phyloP scores from a whole-genome alignment of 257 asterid genomes.

The Scutellaria galericulata region DNA sequence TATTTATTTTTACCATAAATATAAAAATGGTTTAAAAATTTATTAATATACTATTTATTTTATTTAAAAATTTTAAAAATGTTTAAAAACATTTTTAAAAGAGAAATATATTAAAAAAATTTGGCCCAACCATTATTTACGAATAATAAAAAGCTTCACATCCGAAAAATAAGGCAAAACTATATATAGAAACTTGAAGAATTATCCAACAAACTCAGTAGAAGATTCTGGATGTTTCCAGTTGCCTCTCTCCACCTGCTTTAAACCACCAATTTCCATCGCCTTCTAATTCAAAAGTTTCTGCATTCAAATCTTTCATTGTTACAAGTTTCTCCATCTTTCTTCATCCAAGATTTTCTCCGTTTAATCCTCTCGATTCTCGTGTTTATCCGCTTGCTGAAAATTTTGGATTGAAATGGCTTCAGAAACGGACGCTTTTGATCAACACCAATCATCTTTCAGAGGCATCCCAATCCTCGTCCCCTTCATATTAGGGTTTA shows the following conservation, averaged over 20 bases:
- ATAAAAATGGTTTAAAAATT: too few species aligned
- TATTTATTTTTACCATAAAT: too few species aligned
- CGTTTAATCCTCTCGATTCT: background rate
- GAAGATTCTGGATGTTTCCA: slow-evolving; percentile 41
- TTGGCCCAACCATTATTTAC: too few species aligned
- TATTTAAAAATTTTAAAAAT: too few species aligned
- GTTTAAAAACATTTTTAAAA: too few species aligned
- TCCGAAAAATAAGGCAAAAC: too few species aligned
- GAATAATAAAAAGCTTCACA: too few species aligned
- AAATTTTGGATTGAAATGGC: slow-evolving; percentile 40
- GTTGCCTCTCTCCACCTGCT: background rate
- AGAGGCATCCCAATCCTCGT: slow-evolving; percentile 38
- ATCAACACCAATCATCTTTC: slow-evolving; percentile 2
- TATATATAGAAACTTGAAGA: too few species aligned
- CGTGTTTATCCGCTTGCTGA: background rate
- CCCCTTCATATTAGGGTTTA: slow-evolving; percentile 43
- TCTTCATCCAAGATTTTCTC: background rate
- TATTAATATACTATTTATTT: too few species aligned
- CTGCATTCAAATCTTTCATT: background rate
- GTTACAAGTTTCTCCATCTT: background rate
- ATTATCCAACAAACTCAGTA: too few species aligned
- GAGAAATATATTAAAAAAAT: too few species aligned
- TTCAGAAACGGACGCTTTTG: slow-evolving; percentile 20
- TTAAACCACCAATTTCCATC: background rate
- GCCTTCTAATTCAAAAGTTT: background rate